Evolutionary conservation across 257 asterid genomes (phyloP).

Genomic region (Plectranthus barbatus): DNA sequence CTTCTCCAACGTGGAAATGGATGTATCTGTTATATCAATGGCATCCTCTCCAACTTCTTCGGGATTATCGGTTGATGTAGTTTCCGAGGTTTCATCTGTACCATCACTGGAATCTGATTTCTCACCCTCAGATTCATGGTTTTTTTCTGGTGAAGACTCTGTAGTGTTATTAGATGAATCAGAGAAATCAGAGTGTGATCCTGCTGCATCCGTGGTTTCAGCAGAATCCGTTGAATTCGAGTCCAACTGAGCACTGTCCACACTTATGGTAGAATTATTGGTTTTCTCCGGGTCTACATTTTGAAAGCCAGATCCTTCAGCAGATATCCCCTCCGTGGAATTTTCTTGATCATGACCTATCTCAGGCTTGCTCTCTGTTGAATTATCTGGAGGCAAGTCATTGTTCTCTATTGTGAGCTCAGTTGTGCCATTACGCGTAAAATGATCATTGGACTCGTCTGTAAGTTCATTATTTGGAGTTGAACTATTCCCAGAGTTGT

Average conservation of each 20-base stretch:
- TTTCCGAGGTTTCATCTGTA: conserved; percentile 26
- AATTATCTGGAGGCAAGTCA: conserved; percentile 25
- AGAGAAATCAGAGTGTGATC: conserved; percentile 18
- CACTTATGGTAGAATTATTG: conserved; percentile 16
- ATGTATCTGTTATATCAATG: conserved; percentile 52
- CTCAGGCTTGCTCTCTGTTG: conserved; percentile 21
- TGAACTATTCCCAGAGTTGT: conserved; percentile 16
- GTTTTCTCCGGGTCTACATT: conserved; percentile 10
- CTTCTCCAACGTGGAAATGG: conserved; percentile 44
- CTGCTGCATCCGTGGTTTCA: conserved; percentile 18
- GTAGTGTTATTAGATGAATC: conserved; percentile 14
- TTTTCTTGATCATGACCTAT: conserved; percentile 13
- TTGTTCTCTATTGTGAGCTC: conserved; percentile 20
- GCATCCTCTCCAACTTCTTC: conserved; percentile 46
- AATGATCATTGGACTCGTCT: conserved; percentile 22
- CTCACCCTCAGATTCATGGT: conserved; percentile 23
- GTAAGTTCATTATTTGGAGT: conserved; percentile 23
- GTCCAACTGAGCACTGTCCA: conserved; percentile 9
- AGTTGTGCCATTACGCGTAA: conserved; percentile 16
- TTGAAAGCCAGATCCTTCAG: conserved; percentile 18
- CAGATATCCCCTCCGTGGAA: conserved; percentile 15
- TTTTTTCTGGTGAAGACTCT: conserved; percentile 18
- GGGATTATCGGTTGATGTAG: conserved; percentile 23
- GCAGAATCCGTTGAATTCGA: conserved; percentile 19
- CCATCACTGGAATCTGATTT: conserved; percentile 29